These are phyloP conservation scores for Calocybe indica DNA, from an alignment of 768 basidiomycete genomes.

Conservation along the genomic window DNA sequence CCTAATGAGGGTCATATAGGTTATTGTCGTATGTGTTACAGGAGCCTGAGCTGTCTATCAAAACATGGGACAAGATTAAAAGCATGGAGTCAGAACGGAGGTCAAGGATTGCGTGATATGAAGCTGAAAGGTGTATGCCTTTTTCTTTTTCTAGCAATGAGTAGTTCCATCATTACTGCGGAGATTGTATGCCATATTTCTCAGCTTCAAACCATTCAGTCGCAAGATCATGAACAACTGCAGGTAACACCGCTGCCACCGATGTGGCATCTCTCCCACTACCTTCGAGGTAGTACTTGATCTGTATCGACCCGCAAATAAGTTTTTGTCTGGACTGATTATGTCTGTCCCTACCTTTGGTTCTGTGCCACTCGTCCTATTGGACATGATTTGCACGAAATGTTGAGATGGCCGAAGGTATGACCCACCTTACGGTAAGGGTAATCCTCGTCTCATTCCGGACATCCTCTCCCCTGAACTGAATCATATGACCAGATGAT, in stretches of 20 bases:
- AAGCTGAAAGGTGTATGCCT: not conserved
- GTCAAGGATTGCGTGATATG: slow-evolving; percentile 12
- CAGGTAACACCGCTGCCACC: slow-evolving; percentile 44
- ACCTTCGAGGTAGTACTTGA: slow-evolving; percentile 89
- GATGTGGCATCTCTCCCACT: slow-evolving; percentile 44
- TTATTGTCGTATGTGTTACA: slow-evolving; percentile 40
- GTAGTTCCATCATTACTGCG: not conserved
- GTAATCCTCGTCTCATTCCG: slow-evolving; percentile 43
- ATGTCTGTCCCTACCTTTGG: slow-evolving; percentile 57
- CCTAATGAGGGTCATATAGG: too few relatives aligned
- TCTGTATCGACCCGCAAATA: slow-evolving; percentile 31
- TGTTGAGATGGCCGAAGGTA: not conserved
- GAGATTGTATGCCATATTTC: slow-evolving; percentile 21
- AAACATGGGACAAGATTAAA: slow-evolving; percentile 62
- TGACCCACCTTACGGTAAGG: slow-evolving; percentile 61
- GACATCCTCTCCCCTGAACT: slow-evolving; percentile 53
- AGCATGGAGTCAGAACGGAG: slow-evolving; percentile 46
- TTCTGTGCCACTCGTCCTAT: slow-evolving; percentile 84
- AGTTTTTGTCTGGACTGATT: not conserved
- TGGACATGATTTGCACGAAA: not conserved
- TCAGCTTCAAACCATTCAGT: slow-evolving; percentile 64
- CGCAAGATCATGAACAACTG: slow-evolving; percentile 56
- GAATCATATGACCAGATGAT: slow-evolving; percentile 83
- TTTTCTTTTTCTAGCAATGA: not conserved
- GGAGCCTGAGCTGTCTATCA: slow-evolving; percentile 44